Conservation (phyloP, 148 eudicot genomes). For the Chenopodium suecicum region DNA sequence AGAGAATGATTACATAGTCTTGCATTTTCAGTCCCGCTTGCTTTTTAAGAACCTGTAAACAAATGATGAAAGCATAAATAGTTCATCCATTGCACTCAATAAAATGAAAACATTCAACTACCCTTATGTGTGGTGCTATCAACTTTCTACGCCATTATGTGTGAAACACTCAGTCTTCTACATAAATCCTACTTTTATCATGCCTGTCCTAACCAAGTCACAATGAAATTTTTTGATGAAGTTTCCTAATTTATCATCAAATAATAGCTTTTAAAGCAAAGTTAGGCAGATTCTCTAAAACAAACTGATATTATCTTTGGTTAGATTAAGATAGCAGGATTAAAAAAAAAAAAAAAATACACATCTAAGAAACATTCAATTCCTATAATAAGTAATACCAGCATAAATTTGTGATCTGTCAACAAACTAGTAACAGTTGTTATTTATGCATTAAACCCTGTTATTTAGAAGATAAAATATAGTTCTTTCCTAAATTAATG, state of each 20-base stretch:
- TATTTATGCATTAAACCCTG: neutral
- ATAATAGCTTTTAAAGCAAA: neutral
- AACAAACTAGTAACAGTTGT: neutral
- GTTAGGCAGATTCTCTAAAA: neutral
- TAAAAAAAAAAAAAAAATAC: neutral
- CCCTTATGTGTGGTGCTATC: neutral
- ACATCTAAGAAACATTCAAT: neutral
- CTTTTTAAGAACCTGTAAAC: slow-evolving; percentile 80
- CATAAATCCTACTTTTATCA: neutral
- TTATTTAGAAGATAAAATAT: neutral
- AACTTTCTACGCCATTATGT: neutral
- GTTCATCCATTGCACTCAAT: neutral
- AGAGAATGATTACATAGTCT: slow-evolving; percentile 53
- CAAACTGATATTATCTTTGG: neutral
- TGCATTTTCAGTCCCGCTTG: slow-evolving; percentile 95
- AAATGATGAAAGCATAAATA: slow-evolving; percentile 13
- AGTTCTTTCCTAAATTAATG: neutral
- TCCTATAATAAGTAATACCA: neutral
- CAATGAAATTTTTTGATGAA: neutral
- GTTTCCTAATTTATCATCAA: neutral
- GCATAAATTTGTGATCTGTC: neutral
- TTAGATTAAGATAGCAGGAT: neutral
- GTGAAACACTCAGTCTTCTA: neutral
- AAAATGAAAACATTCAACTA: neutral
- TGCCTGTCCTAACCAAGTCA: neutral